Conservation (phyloP, 208 protist genomes). For the Crithidia expoeki region DNA sequence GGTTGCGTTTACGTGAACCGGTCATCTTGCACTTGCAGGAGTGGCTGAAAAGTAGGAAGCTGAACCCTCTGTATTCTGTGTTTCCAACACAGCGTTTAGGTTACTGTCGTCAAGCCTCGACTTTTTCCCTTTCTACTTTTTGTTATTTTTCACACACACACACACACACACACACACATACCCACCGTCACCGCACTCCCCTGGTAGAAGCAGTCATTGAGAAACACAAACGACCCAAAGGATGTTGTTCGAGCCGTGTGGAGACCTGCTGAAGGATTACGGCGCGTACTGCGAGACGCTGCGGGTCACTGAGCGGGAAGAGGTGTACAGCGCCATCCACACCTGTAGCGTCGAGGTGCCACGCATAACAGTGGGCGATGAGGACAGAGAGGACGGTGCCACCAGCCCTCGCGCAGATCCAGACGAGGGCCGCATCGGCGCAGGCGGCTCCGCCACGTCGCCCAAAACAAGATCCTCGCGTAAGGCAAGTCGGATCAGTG, state of each 20-base stretch:
- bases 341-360: conserved; percentile 25
- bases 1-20: no score
- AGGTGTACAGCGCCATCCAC: conserved; percentile 70
- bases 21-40: no score
- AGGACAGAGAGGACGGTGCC: background rate
- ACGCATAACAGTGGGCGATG: background rate
- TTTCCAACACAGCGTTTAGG: no score
- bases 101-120: no score
- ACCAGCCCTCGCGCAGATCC: background rate
- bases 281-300: conserved; percentile 87
- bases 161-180: background rate
- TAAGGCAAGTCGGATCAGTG: background rate
- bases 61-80: no score
- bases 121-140: background rate
- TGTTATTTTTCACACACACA: background rate
- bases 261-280: conserved; percentile 85
- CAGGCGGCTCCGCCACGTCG: background rate
- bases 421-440: conserved; percentile 5
- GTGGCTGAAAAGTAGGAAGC: no score
- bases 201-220: no score
- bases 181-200: no score
- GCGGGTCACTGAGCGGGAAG: conserved; percentile 81
- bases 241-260: conserved; percentile 90
- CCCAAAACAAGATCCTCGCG: conserved; percentile 7
- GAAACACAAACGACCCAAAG: background rate